These are phyloP conservation scores for Clavispora fructus DNA, from an alignment of 805 yeast genomes.

Conservation along the genomic window DNA sequence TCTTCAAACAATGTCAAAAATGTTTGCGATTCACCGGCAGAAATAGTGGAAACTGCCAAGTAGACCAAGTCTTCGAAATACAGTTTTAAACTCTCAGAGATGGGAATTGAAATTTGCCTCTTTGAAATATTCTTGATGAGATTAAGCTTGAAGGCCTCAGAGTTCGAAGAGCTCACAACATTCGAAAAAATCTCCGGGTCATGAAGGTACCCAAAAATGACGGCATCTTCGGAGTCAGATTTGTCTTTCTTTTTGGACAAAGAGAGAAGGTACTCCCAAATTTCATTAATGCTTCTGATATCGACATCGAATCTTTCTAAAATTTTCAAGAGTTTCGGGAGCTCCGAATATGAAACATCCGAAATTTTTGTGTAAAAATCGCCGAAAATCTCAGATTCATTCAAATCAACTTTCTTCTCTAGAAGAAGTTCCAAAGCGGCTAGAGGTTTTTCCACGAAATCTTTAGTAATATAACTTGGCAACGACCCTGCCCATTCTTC, in stretches of 20 bases:
- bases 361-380: slow-evolving; percentile 27
- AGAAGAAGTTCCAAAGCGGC: slow-evolving; percentile 8
- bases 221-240: slow-evolving; percentile 15
- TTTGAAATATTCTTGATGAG: slow-evolving; percentile 11
- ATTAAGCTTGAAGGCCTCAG: slow-evolving; percentile 7
- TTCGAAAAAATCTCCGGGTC: slow-evolving; percentile 15
- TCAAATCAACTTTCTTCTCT: not conserved
- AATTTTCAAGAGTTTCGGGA: not conserved
- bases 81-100: not conserved
- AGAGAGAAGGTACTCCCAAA: slow-evolving; percentile 19
- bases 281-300: not conserved
- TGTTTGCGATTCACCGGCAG: slow-evolving; percentile 3
- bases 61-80: not conserved
- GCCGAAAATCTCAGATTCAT: slow-evolving; percentile 18
- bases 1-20: slow-evolving; percentile 12
- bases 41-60: slow-evolving; percentile 14
- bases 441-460: slow-evolving; percentile 22
- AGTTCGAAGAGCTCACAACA: slow-evolving; percentile 8
- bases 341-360: slow-evolving; percentile 10
- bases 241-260: slow-evolving; percentile 22
- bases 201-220: slow-evolving; percentile 17
- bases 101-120: not conserved
- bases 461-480: slow-evolving; percentile 22
- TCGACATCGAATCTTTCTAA: not conserved
- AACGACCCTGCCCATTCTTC: slow-evolving; percentile 9